These are phyloP conservation scores for Chimonanthus praecox DNA, from an alignment of 164 flowering plant species.

Conservation along the genomic window DNA sequence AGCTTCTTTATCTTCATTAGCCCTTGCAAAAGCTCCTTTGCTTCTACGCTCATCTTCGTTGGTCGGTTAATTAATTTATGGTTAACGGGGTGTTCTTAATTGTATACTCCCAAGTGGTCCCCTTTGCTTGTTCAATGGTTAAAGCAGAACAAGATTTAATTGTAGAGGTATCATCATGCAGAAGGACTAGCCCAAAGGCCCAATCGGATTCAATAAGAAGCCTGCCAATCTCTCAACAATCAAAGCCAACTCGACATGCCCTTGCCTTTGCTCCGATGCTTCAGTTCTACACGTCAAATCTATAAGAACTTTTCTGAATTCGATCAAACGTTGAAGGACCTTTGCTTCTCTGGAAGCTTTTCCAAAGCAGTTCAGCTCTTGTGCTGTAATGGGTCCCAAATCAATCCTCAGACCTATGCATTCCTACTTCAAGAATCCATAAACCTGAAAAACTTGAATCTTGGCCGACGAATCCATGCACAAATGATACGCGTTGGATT, in stretches of 20 bases:
- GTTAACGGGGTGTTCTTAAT: no score
- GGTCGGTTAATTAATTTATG: no score
- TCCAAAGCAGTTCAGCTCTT: conserved; percentile 51
- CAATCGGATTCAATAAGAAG: no score
- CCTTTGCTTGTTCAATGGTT: no score
- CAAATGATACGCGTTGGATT: conserved; percentile 65
- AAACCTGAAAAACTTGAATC: conserved; percentile 38
- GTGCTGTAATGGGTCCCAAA: conserved; percentile 33
- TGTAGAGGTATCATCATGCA: no score
- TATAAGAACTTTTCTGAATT: conserved; percentile 16
- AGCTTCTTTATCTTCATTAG: no score
- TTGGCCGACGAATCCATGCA: conserved; percentile 56
- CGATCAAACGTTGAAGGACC: conserved; percentile 42
- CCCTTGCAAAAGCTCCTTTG: no score
- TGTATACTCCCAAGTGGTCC: no score
- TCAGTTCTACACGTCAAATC: conserved; percentile 43
- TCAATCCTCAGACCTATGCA: conserved; percentile 42
- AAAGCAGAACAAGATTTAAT: no score
- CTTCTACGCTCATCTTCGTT: no score
- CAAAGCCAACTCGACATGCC: neutral
- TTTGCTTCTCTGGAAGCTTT: conserved; percentile 57
- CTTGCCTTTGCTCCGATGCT: conserved; percentile 10
- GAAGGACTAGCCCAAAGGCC: no score
- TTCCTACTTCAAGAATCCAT: conserved; percentile 81
- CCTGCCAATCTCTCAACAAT: no score